Evolutionary conservation across 495 filamentous ascomycete genomes (phyloP), one percentile per base, ranked within the genome.

Genomic region (Glonium stellatum): DNA sequence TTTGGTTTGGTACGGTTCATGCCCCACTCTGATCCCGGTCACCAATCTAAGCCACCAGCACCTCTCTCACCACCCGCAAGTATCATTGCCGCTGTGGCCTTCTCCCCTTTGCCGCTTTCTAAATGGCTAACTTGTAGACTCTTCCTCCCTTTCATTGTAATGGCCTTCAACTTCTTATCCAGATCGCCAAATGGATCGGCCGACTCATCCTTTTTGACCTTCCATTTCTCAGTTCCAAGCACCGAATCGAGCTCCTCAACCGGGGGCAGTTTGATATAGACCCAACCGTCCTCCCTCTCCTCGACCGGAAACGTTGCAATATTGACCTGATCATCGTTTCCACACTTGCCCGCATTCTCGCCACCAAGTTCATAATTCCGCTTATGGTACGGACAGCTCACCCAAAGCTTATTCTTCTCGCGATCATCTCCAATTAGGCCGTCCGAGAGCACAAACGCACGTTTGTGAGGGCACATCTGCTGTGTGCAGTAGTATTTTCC

Each of bases 391-490:
- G 92, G 92, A 72, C 92, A 97, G 1, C 85, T 88, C 2, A 97
- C 84, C 85, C 87, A 96, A 31, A 89, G 87, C 50, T 87, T 84
- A 47, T 75, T 71, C 58, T 74, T 67, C 36, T 70, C 67, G 34
- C 68, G 11, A 55, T 77, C 75, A 56, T 95, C 86, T n/a, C 92
- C 92, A 42, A 97, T 82, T 1, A 97, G 68, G 5, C 90, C 89
- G 69, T 97, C 92, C 0, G 87, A 87, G 36, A 97, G 81, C 31
- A 90, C 87, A 72, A 97, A 97, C 0, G 92, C 84, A 27, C 92
- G 88, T 75, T 96, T 96, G 75, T 96, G 90, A 13, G 92, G 92
- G 71, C 92, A 97, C 92, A 97, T 97, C 71, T 97, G 91, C 79
- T 97, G 92, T 15, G 86, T 87, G n/a, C 89, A 88, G 69, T 92